Evolutionary conservation across 441 rosid species (phyloP), one percentile per base, ranked within the genome.

Genomic region (Gossypium laxum): DNA sequence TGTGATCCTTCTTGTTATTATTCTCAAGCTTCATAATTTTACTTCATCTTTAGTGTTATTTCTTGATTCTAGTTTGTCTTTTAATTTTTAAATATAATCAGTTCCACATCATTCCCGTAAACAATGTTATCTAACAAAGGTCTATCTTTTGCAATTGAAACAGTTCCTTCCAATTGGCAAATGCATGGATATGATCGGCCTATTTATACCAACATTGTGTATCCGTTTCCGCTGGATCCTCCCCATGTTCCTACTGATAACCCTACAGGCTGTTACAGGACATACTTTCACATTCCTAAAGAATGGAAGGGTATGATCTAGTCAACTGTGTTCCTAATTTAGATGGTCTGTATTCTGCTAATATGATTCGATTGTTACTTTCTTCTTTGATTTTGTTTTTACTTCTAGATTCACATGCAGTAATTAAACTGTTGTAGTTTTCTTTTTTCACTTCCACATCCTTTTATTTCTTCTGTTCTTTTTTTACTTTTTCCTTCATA

Each of bases 161-260:
- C 91, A 94, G 99, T 94, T 83, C 99, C 99, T 80, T 94, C 99
- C 54, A 94, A 92, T 73, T 95, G 99, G 98, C 93, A 92, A 85
- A 75, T 86, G 86, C 96, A 95, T 85, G 99, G 97, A 75, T 95
- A 85, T 83, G 98, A 95, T 80, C 83, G 82, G 38, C 99, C 99
- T 52, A 91, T 92, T 67, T 95, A 91, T 81, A 92, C 98, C 5
- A 95, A 95, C 86, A 28, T 83, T 59, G 80, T 82, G 10, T 94
- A 92, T 81, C 98, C 98, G 72, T 87, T 94, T 77, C 83, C 81
- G 0, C 79, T 86, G 73, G 87, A 95, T 77, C 99, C 98, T 75
- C 99, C 98, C 32, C 75, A 75, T 72, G 89, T 91, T 75, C 92
- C 97, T 67, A 80, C 45, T 41, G 92, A 91, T 72, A 92, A 91